These are phyloP conservation scores for Mollisia scopiformis DNA, from an alignment of 2,329 filamentous ascomycete genomes.

Conservation along the genomic window DNA sequence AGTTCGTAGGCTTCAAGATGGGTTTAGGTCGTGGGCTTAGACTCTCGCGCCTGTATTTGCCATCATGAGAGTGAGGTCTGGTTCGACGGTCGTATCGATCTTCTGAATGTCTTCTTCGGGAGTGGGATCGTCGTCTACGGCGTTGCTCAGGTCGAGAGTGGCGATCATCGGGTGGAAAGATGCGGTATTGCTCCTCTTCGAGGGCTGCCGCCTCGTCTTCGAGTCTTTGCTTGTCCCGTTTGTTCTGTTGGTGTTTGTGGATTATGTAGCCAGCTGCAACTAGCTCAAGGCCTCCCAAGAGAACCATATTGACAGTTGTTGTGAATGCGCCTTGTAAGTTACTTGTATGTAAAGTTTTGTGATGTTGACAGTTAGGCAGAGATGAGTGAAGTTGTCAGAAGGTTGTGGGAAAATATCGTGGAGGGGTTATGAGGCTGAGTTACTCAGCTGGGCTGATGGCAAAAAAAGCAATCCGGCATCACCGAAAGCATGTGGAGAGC, in stretches of 20 bases:
- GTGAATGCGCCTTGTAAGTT: background rate
- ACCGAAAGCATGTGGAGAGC: background rate
- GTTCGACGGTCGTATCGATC: conserved; percentile 13
- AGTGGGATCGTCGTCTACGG: conserved; percentile 23
- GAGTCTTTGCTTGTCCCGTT: conserved; percentile 29
- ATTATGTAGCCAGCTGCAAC: conserved; percentile 36
- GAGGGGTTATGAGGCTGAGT: conserved; percentile 7
- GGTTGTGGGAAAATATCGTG: background rate
- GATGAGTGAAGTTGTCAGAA: conserved; percentile 1
- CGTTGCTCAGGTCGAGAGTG: conserved; percentile 10
- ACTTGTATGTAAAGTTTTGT: background rate
- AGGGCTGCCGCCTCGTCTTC: conserved; percentile 30
- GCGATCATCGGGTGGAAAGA: conserved; percentile 20
- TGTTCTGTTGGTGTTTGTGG: conserved; percentile 34
- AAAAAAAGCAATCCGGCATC: background rate
- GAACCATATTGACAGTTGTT: conserved; percentile 50
- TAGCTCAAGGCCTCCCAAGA: conserved; percentile 43
- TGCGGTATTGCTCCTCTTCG: conserved; percentile 29
- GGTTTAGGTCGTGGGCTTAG: conserved; percentile 12
- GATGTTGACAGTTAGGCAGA: conserved; percentile 1
- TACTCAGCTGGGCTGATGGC: background rate
- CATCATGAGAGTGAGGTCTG: conserved; percentile 18
- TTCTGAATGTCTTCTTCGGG: conserved; percentile 17
- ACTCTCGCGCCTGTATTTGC: conserved; percentile 20
- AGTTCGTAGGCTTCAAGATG: background rate